A percentile compares a stretch with the other conserved stretches of the same genome.
These are phyloP conservation scores for Aquilaria agallochum DNA, from an alignment of 441 rosid genomes.

Conservation along the genomic window DNA sequence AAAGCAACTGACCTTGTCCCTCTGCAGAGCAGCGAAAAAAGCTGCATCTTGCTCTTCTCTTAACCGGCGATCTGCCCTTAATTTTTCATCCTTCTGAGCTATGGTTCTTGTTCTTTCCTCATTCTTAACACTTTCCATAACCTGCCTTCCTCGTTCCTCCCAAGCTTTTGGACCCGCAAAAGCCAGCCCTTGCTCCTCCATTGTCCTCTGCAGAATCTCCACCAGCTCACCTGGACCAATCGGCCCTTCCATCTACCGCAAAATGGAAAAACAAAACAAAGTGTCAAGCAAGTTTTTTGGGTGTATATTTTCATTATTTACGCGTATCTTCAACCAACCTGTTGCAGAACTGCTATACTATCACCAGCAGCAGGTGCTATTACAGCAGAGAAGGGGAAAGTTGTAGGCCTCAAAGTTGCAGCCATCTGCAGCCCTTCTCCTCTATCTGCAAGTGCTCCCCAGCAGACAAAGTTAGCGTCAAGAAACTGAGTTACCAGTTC, in stretches of 20 bases:
- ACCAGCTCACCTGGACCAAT: conserved; percentile 49
- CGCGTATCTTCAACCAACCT: conserved; percentile 28
- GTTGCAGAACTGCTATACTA: conserved; percentile 43
- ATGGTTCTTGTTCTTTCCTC: conserved; percentile 30
- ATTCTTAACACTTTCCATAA: conserved; percentile 18
- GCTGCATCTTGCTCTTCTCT: conserved; percentile 61
- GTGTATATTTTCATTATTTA: not conserved
- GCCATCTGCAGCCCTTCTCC: conserved; percentile 56
- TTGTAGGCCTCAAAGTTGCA: conserved; percentile 29
- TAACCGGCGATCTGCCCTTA: conserved; percentile 39
- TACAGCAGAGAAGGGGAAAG: conserved; percentile 55
- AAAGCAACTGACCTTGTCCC: conserved; percentile 38
- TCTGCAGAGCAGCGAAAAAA: conserved; percentile 42
- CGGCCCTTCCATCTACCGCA: conserved; percentile 50
- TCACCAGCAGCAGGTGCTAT: conserved; percentile 45
- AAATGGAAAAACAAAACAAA: not conserved
- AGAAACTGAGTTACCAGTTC: conserved; percentile 56
- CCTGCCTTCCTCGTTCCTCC: conserved; percentile 17
- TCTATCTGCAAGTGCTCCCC: conserved; percentile 46
- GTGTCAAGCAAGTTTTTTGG: not conserved
- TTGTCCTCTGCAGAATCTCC: conserved; percentile 55
- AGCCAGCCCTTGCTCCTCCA: conserved; percentile 58
- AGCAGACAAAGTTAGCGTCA: conserved; percentile 47
- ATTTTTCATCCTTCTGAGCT: conserved; percentile 30
- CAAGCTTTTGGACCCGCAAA: conserved; percentile 25